phyloP scores from a whole-genome alignment of 1,139 yeast species.

The Candida tunisiensis region DNA sequence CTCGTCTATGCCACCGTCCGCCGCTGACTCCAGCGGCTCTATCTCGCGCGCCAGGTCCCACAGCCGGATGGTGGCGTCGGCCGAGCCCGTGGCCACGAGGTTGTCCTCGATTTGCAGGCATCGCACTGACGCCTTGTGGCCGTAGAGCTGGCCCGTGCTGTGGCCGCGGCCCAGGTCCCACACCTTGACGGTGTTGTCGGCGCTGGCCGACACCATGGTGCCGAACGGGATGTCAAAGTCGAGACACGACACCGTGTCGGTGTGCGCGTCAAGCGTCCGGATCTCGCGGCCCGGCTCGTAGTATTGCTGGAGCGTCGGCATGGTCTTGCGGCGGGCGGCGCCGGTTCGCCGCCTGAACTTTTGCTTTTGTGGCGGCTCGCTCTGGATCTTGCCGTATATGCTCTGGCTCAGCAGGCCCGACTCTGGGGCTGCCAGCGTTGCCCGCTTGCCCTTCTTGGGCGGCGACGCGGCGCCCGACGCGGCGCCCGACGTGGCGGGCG shows the following conservation, averaged over 20 bases:
- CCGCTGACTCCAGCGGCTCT: slow-evolving; percentile 7
- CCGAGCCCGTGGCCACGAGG: slow-evolving; percentile 41
- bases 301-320: slow-evolving; percentile 44
- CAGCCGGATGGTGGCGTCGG: slow-evolving; percentile 41
- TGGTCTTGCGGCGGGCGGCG: slow-evolving; percentile 25
- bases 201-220: slow-evolving; percentile 56
- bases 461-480: not conserved
- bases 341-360: slow-evolving; percentile 2
- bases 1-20: slow-evolving; percentile 9
- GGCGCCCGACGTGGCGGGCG: not conserved
- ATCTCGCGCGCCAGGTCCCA: slow-evolving; percentile 30
- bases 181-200: slow-evolving; percentile 67
- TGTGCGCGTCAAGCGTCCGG: slow-evolving; percentile 34
- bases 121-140: slow-evolving; percentile 32
- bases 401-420: slow-evolving; percentile 19
- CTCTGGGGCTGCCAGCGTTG: not conserved
- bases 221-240: slow-evolving; percentile 63
- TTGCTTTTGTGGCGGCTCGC: slow-evolving; percentile 1
- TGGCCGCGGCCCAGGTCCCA: slow-evolving; percentile 58
- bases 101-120: slow-evolving; percentile 40
- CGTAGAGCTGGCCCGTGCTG: slow-evolving; percentile 13
- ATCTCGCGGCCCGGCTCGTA: slow-evolving; percentile 42
- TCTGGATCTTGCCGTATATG: slow-evolving; percentile 22
- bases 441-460: not conserved
- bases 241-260: slow-evolving; percentile 32